Base-by-base conservation (phyloP, 805 yeast genomes). In the Yarrowia sp. region DNA sequence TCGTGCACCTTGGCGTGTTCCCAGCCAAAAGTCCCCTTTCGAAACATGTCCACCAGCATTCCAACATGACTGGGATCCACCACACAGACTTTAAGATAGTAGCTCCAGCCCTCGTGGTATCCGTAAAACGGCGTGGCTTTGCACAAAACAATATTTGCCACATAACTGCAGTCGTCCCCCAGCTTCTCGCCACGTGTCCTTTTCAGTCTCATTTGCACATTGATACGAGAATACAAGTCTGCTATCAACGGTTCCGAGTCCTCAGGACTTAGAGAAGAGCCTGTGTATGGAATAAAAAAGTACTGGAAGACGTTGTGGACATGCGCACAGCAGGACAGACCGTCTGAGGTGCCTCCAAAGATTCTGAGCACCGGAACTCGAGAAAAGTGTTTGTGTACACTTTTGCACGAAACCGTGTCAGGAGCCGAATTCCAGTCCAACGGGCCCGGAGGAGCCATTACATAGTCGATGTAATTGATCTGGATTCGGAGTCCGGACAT, bases 261-360 rank as follows among this genome's bases (percentile, higher is more conserved):
- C 9, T 44, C 61, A 1, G 69, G 72, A 16, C 68, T 66, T 6
- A 68, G 36, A 0, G 74, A 71, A 1, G 22, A 6, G 10, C 85
- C 88, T 46, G 77, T 78, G 70, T 87, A 87, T 36, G 83, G 84
- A 2, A 92, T 78, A 71, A 82, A 92, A 1, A 93, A 68, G 71
- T 93, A 95, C 0, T 98, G 99, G 68, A 81, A 90, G 19, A 83
- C 83, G 41, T 93, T 92, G 76, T 92, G 98, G 10, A 95, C 77
- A 73, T 95, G 97, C 0, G 88, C 82, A 14, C 83, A 69, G 11
- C 81, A 80, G 30, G 83, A 82, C 68, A 83, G 85, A 0, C 91
- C 89, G 0, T 51, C 58, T 0, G 58, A 51, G 11, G 58, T 33
- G 41, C 41, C 32, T 21, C 58, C 58, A n/a, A 51, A 51, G 2